Conservation (phyloP, 2,329 filamentous ascomycete species). For the Geosmithia flava region DNA sequence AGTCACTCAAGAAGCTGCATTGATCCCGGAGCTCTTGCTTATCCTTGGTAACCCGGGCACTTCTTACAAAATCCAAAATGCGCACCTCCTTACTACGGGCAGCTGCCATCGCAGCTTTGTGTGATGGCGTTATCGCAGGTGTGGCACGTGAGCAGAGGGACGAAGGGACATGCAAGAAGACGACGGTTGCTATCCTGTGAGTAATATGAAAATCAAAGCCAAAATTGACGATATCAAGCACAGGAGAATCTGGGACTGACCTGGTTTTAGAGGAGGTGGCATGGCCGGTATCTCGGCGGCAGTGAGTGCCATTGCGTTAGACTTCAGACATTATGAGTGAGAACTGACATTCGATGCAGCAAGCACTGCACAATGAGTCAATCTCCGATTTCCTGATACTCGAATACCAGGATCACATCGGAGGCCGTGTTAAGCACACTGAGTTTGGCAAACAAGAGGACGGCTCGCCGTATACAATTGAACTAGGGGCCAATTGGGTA, state of each 20-base stretch:
- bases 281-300: conserved; percentile 1
- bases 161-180: neutral
- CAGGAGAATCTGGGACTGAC: neutral
- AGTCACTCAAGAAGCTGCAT: neutral
- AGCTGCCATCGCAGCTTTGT: neutral
- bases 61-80: neutral
- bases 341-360: conserved; percentile 10
- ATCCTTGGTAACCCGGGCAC: neutral
- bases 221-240: too few relatives aligned
- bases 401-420: conserved; percentile 49
- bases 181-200: neutral
- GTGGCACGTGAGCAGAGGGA: neutral
- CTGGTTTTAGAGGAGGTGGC: neutral
- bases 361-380: conserved; percentile 48
- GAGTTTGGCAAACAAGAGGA: conserved; percentile 37
- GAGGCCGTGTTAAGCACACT: conserved; percentile 47
- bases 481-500: conserved; percentile 56
- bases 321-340: neutral
- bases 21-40: neutral
- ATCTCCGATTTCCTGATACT: conserved; percentile 53
- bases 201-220: neutral
- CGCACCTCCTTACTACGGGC: neutral
- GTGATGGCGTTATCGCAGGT: neutral
- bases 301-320: neutral
- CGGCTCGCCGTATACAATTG: conserved; percentile 43